Base-by-base conservation (phyloP, 441 rosid species). In the Eutrema salsugineum region DNA sequence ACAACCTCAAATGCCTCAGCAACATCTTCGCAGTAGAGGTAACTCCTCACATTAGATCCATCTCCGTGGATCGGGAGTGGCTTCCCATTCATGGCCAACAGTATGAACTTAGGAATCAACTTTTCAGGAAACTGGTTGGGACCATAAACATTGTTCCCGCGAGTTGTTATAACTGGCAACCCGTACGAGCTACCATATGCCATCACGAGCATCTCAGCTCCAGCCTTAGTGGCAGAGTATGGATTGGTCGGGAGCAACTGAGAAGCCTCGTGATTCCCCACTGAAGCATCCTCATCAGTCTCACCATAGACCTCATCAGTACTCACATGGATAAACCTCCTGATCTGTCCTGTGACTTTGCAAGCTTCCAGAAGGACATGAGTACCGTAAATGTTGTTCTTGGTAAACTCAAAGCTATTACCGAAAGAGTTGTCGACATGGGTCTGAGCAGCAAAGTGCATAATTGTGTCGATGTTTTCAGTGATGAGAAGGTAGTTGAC, bases 1-100 rank as follows among this genome's bases (percentile, higher is more conserved):
- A 92, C 83, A 70, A 82, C 84, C 77, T 93, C 98, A 78, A 93
- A 93, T 11, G 98, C 97, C 87, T 93, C 98, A 12, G 97, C 98
- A 65, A 93, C 98, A 80, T 93, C 98, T 83, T 93, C 98, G n/a
- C 98, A 90, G 70, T 90, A 90, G 43, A 93, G 73, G 61, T 93
- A 93, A 68, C 98, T 93, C 72, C 98, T 82, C 54, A 93, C 98
- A 19, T 93, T 93, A 44, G 89, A 76, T 54, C 98, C 98, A 82
- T 93, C 95, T 5, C 98, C 98, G 32, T 93, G 98, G 77, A 93
- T 93, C 1, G 94, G 97, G 66, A 93, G 95, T 61, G 87, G 81
- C 83, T 85, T 66, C 50, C 89, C 87, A 39, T 70, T 80, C 88
- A 86, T 84, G 12, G 87, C 88, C 81, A 87, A 70, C 53, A 85